Evolutionary conservation across 2,329 filamentous ascomycete genomes (phyloP), one percentile per base, ranked within the genome.

Genomic region (Cordyceps pruinosa): DNA sequence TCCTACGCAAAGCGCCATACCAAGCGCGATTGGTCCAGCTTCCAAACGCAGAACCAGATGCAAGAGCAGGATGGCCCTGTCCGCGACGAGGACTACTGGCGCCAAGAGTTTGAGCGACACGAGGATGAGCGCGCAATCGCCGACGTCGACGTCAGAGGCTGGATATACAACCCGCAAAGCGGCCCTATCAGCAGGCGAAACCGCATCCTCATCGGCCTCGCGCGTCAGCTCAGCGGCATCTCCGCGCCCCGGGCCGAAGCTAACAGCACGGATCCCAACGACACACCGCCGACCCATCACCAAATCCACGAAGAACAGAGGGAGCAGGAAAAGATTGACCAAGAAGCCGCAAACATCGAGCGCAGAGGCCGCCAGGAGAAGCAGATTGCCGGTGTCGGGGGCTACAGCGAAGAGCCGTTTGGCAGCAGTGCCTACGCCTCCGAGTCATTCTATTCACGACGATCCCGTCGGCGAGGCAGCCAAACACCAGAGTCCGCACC

Each of bases 141-240:
- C 1, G 93, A 97, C 67, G 90, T 97, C 6, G 93, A 99, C 69
- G 90, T 99, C 25, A 82, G 93, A 63, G 94, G 94, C 15, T 99
- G 95, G 94, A 83, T 97, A 52, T 99, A 96, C 70, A 84, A 85
- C 39, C 93, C 93, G 19, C 89, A 93, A 66, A 81, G 80, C 62
- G 91, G 90, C 0, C 91, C 90, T 4, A 85, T 97, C 81, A 93
- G 84, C 26, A 82, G 92, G 63, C 90, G 90, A 66, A 95, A 97
- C 66, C 83, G 94, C 37, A 77, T 97, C 60, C 77, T 97, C 65
- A 84, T 99, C 55, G 90, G 92, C 0, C 77, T 97, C 25, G 93
- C 93, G 15, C 82, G 92, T 54, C 88, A 94, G 65, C 75, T 99
- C 42, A 96, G 91, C 64, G 94, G 94, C 0, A 85, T 99, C 35